Conservation (phyloP, 2,329 filamentous ascomycete species). For the Colletotrichum tamarilloi region DNA sequence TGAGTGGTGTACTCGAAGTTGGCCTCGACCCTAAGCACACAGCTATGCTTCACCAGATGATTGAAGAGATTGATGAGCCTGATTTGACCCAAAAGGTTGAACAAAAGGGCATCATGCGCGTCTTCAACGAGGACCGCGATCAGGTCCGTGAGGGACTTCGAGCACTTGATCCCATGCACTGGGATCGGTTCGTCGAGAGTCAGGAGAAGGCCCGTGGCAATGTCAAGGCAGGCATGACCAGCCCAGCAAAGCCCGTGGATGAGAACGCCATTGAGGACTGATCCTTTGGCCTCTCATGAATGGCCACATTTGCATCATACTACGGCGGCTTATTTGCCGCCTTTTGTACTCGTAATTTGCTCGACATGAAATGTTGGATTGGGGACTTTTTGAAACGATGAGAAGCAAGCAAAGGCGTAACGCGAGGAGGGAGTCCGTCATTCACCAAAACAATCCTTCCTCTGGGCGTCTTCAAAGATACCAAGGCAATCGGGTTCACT, state of each 20-base stretch:
- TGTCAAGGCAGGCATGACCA: constrained; percentile 49
- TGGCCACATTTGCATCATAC: neutral
- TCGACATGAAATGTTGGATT: constrained; percentile 10
- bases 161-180: constrained; percentile 73
- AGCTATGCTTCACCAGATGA: constrained; percentile 68
- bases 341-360: constrained; percentile 28
- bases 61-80: constrained; percentile 72
- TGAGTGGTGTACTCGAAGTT: constrained; percentile 62
- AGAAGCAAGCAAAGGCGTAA: constrained; percentile 34
- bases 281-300: neutral
- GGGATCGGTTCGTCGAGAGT: constrained; percentile 71
- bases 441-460: neutral
- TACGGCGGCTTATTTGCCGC: neutral
- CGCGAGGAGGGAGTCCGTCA: constrained; percentile 11
- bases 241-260: constrained; percentile 43
- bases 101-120: constrained; percentile 68
- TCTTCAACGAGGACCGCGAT: constrained; percentile 69
- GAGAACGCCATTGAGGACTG: constrained; percentile 57
- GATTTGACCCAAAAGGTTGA: constrained; percentile 64
- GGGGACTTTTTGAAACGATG: constrained; percentile 9
- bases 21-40: constrained; percentile 61
- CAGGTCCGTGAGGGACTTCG: constrained; percentile 61
- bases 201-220: constrained; percentile 70
- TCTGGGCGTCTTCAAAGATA: neutral
- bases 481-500: neutral